A percentile compares a stretch with the other conserved stretches of the same genome.
Evolutionary conservation across 1,139 yeast genomes (phyloP).

Genomic region (Keqinozyma sinolaborantium): DNA sequence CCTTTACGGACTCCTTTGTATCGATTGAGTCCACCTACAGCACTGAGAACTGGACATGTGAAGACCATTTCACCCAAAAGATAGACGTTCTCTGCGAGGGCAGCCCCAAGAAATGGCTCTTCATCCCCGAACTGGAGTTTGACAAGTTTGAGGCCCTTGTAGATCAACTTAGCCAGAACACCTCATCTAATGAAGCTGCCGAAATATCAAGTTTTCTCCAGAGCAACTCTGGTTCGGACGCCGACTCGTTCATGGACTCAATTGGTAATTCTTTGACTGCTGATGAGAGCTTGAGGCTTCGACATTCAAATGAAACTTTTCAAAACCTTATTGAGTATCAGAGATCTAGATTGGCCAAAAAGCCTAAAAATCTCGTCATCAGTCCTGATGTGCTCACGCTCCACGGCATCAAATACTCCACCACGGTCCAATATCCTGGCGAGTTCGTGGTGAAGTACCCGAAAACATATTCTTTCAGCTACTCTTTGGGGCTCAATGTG

Average conservation of each 20-base stretch:
- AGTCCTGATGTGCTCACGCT: slow-evolving; percentile 46
- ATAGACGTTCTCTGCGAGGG: slow-evolving; percentile 71
- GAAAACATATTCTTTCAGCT: slow-evolving; percentile 43
- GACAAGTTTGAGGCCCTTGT: slow-evolving; percentile 55
- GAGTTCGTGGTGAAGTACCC: slow-evolving; percentile 60
- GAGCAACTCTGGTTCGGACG: not conserved
- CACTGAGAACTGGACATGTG: slow-evolving; percentile 69
- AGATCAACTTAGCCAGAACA: slow-evolving; percentile 7
- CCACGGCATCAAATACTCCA: slow-evolving; percentile 44
- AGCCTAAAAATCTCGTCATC: slow-evolving; percentile 35
- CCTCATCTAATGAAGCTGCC: slow-evolving; percentile 3
- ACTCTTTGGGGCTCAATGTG: slow-evolving; percentile 54
- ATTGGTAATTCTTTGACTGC: slow-evolving; percentile 9
- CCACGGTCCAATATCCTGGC: slow-evolving; percentile 55
- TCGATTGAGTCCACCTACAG: slow-evolving; percentile 64
- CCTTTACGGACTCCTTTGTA: slow-evolving; percentile 26
- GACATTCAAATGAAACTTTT: slow-evolving; percentile 21
- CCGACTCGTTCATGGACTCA: not conserved
- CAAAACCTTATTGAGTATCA: slow-evolving; percentile 20
- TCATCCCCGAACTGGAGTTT: slow-evolving; percentile 68
- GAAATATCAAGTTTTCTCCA: not conserved
- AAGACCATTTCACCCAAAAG: slow-evolving; percentile 71
- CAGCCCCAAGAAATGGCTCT: slow-evolving; percentile 72
- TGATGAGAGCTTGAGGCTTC: slow-evolving; percentile 15
- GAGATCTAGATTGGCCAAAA: slow-evolving; percentile 4